Base-by-base conservation (phyloP, 148 eudicot species). In the Amaranthus hypochondriacus region DNA sequence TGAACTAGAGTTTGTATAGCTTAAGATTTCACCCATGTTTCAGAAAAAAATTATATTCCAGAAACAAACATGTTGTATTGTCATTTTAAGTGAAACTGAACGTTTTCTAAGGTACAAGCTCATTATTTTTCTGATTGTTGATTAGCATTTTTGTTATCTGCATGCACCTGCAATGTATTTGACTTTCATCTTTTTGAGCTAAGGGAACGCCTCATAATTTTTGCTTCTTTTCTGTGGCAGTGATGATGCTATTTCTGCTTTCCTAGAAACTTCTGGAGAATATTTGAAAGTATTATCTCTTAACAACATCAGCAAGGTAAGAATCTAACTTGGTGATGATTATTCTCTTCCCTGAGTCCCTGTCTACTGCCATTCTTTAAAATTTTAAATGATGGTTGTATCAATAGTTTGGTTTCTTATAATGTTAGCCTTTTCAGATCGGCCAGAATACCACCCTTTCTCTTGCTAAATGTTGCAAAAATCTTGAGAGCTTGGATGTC, bases 241-340 rank as follows among this genome's bases (percentile, higher is more conserved):
- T 79, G 98, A 94, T 80, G 97, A 88, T 80, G 98, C 98, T 77
- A 51, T 94, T 79, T 96, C 98, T 72, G 98, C 98, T 18, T 92
- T 87, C 72, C 83, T 94, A 75, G 97, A 94, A 85, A 76, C 86
- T 62, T 80, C 83, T 59, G 97, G 93, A 67, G 87, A 73, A 72
- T 78, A 81, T 57, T 67, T 94, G 77, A 83, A 9, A 53, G 92
- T 89, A 63, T 68, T 94, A 21, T 86, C 92, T 2, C 95, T 94
- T 59, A 89, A 89, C 79, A 79, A 81, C 76, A 76, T 92, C 53
- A 55, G 12, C 21, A 79, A 89, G 97, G 97, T 90, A 87, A 59
- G 15, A 57, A 50, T 74, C 54, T 9, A 48, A 9, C 68, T 72
- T 82, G 65, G 53, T 54, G 9, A 14, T 63, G 44, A 48, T 46